These are phyloP conservation scores for Corinectria fuckeliana DNA, from an alignment of 2,329 filamentous ascomycete species.

Conservation along the genomic window DNA sequence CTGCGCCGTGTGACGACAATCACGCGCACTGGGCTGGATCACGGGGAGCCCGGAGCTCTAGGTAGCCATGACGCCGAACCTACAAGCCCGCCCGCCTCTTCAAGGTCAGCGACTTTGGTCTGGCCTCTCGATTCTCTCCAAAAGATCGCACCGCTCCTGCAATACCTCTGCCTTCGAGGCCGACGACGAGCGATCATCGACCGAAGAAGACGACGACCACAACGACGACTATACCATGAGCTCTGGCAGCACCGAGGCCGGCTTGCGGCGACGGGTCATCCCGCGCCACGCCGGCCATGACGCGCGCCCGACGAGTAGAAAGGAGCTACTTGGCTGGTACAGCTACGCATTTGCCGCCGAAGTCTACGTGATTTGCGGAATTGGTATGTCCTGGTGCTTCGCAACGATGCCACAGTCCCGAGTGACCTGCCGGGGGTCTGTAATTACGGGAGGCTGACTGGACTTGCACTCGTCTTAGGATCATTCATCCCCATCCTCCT, in stretches of 20 bases:
- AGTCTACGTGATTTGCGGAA: slow-evolving; percentile 86
- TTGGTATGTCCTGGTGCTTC: slow-evolving; percentile 60
- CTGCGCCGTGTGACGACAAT: slow-evolving; percentile 35
- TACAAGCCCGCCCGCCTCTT: slow-evolving; percentile 48
- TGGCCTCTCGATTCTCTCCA: slow-evolving; percentile 58
- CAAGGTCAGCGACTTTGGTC: slow-evolving; percentile 54
- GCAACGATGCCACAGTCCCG: neutral
- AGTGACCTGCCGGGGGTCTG: neutral
- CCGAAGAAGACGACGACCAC: slow-evolving; percentile 38
- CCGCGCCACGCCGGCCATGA: slow-evolving; percentile 82
- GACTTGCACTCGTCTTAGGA: slow-evolving; percentile 54
- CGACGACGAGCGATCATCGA: slow-evolving; percentile 70
- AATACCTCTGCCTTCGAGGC: slow-evolving; percentile 69
- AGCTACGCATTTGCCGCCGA: slow-evolving; percentile 96
- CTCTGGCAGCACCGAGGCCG: slow-evolving; percentile 47
- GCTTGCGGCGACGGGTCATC: slow-evolving; percentile 41
- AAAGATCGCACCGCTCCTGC: slow-evolving; percentile 63
- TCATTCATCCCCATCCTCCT: slow-evolving; percentile 96
- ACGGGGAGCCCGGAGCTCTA: slow-evolving; percentile 22
- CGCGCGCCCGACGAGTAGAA: slow-evolving; percentile 82
- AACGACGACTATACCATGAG: slow-evolving; percentile 40
- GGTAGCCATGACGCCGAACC: slow-evolving; percentile 34
- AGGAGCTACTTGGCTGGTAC: slow-evolving; percentile 94
- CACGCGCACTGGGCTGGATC: slow-evolving; percentile 37
- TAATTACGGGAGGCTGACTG: slow-evolving; percentile 8